Base-by-base conservation (phyloP, 371 early-diverging fungal genomes). In the Saksenaea oblongispora region DNA sequence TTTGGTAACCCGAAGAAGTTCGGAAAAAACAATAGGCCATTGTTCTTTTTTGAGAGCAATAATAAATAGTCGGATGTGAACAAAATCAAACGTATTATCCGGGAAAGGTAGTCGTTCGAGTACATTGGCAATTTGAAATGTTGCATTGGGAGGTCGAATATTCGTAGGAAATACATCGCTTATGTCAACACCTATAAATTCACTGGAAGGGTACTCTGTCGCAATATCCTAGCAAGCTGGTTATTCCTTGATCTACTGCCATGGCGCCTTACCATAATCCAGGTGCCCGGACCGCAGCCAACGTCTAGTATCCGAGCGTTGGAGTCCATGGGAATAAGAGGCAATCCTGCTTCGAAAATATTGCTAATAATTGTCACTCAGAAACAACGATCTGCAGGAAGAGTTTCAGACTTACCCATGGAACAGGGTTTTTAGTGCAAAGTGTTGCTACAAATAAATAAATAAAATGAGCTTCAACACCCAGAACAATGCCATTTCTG, bases 71-170 rank as follows among this genome's bases (percentile, higher is more conserved):
- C 88, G 69, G 47, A 85, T 68, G 61, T 86, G 74, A 17, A 87
- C 76, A 65, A 85, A 80, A 61, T 88, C 88, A 69, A 88, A 88
- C 0, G 82, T 75, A 37, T 83, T 70, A 61, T 87, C 84, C 10
- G 78, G 66, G 64, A 86, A 88, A 7, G 84, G 85, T 7, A 88
- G 74, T 14, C 82, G 67, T 22, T 82, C 73, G 24, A 79, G 53
- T 0, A 79, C 75, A 66, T 88, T 80, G 18, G 71, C 82, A 3
- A 69, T 60, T 37, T 74, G 63, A 54, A 84, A 84, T 37, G 65
- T 63, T 3, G 77, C 79, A 47, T 84, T 84, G 17, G 70, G 67
- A 34, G 84, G 83, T 56, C 72, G 62, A 51, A 79, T 82, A 17
- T 70, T 66, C 26, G 56, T 71, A 10, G 87, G 87, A 66, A 85